These are phyloP conservation scores for Exidia glandulosa DNA, from an alignment of 768 basidiomycete species.

Conservation along the genomic window DNA sequence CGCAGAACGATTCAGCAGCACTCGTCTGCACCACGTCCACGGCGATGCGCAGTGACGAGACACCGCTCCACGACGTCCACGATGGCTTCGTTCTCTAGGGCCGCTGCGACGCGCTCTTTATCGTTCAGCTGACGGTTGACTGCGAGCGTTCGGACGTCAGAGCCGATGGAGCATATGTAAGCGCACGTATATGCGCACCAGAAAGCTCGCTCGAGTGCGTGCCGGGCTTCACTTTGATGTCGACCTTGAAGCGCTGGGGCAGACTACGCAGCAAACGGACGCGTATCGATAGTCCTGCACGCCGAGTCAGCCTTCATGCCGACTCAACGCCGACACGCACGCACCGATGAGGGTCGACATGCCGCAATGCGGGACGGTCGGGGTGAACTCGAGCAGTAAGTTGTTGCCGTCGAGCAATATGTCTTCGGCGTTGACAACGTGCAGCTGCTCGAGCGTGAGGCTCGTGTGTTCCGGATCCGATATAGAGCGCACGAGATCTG, in stretches of 20 bases:
- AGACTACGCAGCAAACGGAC: conserved; percentile 83
- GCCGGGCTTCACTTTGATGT: conserved; percentile 85
- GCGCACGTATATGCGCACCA: conserved; percentile 33
- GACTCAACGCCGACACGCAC: not conserved
- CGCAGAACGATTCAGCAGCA: not conserved
- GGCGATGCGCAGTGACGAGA: conserved; percentile 32
- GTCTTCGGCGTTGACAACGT: conserved; percentile 87
- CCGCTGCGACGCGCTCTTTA: conserved; percentile 96
- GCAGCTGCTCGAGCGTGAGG: conserved; percentile 81
- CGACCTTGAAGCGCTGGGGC: conserved; percentile 88
- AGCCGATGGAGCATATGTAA: not conserved
- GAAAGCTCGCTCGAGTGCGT: conserved; percentile 93
- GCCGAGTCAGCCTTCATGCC: not conserved
- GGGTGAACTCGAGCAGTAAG: conserved; percentile 87
- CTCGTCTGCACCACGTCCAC: conserved; percentile 13
- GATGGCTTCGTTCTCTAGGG: conserved; percentile 82
- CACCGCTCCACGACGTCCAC: conserved; percentile 81
- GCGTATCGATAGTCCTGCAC: conserved; percentile 82
- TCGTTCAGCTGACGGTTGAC: conserved; percentile 99
- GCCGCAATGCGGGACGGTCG: conserved; percentile 94
- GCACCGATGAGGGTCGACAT: conserved; percentile 93
- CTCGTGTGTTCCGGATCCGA: conserved; percentile 88
- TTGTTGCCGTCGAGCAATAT: conserved; percentile 39
- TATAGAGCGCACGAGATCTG: conserved; percentile 86
- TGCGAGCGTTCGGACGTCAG: conserved; percentile 17